Evolutionary conservation across 345 rosid species (phyloP), one percentile per base, ranked within the genome.

Genomic region (Arabidopsis arenosa): DNA sequence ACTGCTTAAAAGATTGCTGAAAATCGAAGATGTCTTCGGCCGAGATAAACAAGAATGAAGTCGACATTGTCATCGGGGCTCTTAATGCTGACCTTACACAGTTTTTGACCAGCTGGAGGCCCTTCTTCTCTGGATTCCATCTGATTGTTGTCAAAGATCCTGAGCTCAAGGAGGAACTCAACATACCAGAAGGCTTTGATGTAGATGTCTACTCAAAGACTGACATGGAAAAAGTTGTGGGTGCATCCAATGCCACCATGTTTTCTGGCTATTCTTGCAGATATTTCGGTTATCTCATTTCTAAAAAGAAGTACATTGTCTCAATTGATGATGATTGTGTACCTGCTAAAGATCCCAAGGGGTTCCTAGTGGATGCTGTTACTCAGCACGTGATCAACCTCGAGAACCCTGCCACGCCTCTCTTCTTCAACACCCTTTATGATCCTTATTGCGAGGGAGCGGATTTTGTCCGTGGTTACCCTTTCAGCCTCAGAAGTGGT

Each of bases 391-490:
- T 94, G 36, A 55, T 32, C 17, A 94, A 94, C 83, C 88, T 94
- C 15, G 47, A 81, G 35, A 80, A 83, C 21, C 97, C 98, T 9
- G 98, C 98, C 32, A 94, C 96, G 0, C 98, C 98, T n/a, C 89
- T 86, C 81, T 94, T 92, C 86, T 94, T 94, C 79, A 94, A 94
- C 58, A 94, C 98, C 9, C 89, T 94, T 54, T 94, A 92, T 10
- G 98, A 94, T 68, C 97, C 98, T 66, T 92, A 59, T 40, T 59
- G 86, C 1, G 79, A 90, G 63, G 98, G 98, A 74, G 88, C 92
- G 4, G 98, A 94, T 84, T 94, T 92, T 63, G 98, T 94, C 36
- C 97, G 98, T 64, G 98, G 98, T 17, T 94, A 94, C 71, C 98
- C 98, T 32, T 94, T 94, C 73, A 90, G 98, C 76, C 86, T 94